Conservation (phyloP, 495 filamentous ascomycete species). For the Aspergillus asperescens region DNA sequence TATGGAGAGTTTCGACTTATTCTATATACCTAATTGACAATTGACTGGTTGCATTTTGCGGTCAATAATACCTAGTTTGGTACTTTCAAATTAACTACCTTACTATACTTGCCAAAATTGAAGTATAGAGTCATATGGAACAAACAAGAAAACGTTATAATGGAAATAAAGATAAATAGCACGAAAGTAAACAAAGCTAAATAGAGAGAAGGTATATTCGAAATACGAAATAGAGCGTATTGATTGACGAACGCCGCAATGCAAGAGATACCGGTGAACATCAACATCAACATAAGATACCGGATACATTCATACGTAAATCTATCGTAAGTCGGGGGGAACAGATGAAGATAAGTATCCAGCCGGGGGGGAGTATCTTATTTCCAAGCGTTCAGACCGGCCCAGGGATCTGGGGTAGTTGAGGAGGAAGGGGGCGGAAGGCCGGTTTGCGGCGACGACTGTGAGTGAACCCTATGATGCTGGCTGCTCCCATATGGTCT, state of each 20-base stretch:
- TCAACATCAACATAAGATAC: not conserved
- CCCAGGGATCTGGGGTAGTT: constrained; percentile 67
- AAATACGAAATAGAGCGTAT: not conserved
- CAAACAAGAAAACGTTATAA: no score
- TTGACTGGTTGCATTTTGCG: no score
- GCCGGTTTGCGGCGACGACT: constrained; percentile 40
- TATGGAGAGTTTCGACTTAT: no score
- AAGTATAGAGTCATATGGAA: no score
- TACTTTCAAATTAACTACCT: no score
- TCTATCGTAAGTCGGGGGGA: constrained; percentile 5
- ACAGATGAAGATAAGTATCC: no score
- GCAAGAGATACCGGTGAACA: not conserved
- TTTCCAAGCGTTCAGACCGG: constrained; percentile 82
- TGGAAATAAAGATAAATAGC: no score
- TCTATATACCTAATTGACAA: no score
- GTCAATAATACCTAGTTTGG: no score
- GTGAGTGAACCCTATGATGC: constrained; percentile 37
- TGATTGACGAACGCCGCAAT: not conserved
- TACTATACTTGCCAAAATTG: no score
- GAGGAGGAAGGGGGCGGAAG: constrained; percentile 21
- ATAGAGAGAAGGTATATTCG: not conserved
- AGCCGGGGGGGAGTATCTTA: no score
- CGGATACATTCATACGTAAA: constrained; percentile 1
- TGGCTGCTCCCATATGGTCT: constrained; percentile 33
- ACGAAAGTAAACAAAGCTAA: no score